These are phyloP conservation scores for Penicillium egyptiacum DNA, from an alignment of 495 filamentous ascomycete genomes.

Conservation along the genomic window DNA sequence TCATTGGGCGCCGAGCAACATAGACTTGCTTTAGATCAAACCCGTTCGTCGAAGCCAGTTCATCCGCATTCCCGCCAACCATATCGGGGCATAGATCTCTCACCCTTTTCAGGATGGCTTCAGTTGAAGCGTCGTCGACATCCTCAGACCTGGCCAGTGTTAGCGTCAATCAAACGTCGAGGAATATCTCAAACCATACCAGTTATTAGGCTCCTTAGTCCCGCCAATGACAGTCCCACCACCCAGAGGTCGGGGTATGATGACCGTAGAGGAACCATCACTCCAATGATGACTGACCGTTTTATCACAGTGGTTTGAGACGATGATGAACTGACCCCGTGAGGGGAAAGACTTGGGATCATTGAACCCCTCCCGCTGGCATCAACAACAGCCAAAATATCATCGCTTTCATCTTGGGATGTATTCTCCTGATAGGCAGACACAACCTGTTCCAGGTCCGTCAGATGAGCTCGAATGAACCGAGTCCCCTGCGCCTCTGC, in stretches of 20 bases:
- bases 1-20: conserved; percentile 25
- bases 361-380: conserved; percentile 44
- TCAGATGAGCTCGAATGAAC: conserved; percentile 11
- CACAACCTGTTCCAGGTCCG: conserved; percentile 10
- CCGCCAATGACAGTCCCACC: conserved; percentile 57
- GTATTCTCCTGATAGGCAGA: background rate
- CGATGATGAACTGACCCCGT: conserved; percentile 16
- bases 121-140: background rate
- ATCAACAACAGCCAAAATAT: conserved; percentile 44
- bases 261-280: conserved; percentile 30
- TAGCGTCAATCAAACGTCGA: background rate
- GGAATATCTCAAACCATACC: conserved; percentile 29
- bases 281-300: conserved; percentile 52
- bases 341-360: conserved; percentile 18
- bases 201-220: conserved; percentile 52
- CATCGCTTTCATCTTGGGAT: background rate
- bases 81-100: background rate
- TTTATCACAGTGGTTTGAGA: conserved; percentile 30
- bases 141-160: conserved; percentile 10
- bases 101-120: background rate
- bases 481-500: conserved; percentile 10
- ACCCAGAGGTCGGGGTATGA: conserved; percentile 47
- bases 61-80: conserved; percentile 38
- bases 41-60: background rate
- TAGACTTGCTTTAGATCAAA: conserved; percentile 14